Evolutionary conservation across 306 rosid species (phyloP).

Genomic region (Medicago arabica): DNA sequence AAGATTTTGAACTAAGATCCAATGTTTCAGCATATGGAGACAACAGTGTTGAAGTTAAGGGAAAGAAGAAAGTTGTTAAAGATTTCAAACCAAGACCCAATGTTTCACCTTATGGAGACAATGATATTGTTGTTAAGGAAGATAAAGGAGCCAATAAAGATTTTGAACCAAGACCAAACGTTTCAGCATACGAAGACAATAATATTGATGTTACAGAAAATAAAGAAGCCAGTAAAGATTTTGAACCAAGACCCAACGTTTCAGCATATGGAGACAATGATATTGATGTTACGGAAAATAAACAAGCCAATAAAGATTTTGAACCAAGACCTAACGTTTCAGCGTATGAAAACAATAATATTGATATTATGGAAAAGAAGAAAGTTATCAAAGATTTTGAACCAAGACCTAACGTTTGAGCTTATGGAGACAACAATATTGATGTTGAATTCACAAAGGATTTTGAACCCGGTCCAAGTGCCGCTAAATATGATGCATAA

Average conservation of each 20-base stretch:
- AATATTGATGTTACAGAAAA: background rate
- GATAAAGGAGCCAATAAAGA: background rate
- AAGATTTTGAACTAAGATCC: constrained; percentile 34
- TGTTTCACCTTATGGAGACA: background rate
- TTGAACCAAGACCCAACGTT: constrained; percentile 36
- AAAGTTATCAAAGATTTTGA: background rate
- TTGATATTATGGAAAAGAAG: background rate
- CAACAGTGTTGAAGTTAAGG: background rate
- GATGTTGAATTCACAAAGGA: too few species aligned
- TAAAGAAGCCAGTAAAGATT: background rate
- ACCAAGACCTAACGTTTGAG: constrained; percentile 32
- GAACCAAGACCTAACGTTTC: constrained; percentile 38
- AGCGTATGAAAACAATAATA: background rate
- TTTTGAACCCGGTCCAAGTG: too few species aligned
- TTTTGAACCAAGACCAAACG: constrained; percentile 34
- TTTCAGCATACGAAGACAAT: constrained; percentile 4
- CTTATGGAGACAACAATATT: background rate
- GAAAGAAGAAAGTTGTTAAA: background rate
- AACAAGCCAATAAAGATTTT: background rate
- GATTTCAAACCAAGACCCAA: constrained; percentile 38
- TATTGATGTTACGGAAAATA: background rate
- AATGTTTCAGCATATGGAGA: constrained; percentile 21
- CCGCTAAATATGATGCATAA: constrained; percentile 2
- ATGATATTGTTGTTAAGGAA: background rate
- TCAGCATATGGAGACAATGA: background rate